Evolutionary conservation across 805 yeast genomes (phyloP), one percentile per base, ranked within the genome.

Genomic region (Teunomyces aglyptinius): DNA sequence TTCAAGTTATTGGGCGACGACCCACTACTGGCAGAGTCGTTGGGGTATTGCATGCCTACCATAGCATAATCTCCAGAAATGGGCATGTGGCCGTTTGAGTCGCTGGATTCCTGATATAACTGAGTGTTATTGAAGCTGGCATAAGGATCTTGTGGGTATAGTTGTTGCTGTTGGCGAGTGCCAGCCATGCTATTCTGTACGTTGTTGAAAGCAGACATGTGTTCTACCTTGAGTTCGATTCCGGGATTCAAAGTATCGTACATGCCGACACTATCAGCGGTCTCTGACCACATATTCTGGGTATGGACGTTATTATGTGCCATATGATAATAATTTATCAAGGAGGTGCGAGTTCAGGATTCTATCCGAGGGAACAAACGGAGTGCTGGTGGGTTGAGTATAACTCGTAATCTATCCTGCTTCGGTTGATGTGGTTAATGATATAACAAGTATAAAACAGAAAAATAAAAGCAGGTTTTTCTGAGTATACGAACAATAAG

Each of bases 121-220:
- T 10, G 27, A 10, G 27, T 6, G 19, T 36, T 36, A 8, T 19
- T n/a, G 16, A 36, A 36, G 24, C 10, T 36, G 27, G n/a, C 24
- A 20, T 19, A 36, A 2, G 16, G 26, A 24, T 24, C 26, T 24
- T 24, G 26, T 4, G 26, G 26, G 8, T 24, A 24, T 24, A 24
- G 26, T 3, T 24, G 26, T 24, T 24, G n/a, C 12, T 20, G n/a
- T 22, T 20, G 39, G 28, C 39, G 39, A 12, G 16, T 15, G n/a
- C 15, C 18, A 6, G 39, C 26, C 39, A 36, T 19, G 10, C 11
- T 36, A 22, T 20, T 20, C 27, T 36, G 28, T 19, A n/a, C 28
- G 7, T 19, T 45, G 22, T 45, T 41, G 40, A 41, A 41, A n/a
- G 33, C 22, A 15, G 39, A 12, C 15, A 45, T 40, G 45, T 45